Evolutionary conservation across 352 stramenopile species (phyloP), one percentile per base, ranked within the genome.

Genomic region (Globisporangium iwayamae): DNA sequence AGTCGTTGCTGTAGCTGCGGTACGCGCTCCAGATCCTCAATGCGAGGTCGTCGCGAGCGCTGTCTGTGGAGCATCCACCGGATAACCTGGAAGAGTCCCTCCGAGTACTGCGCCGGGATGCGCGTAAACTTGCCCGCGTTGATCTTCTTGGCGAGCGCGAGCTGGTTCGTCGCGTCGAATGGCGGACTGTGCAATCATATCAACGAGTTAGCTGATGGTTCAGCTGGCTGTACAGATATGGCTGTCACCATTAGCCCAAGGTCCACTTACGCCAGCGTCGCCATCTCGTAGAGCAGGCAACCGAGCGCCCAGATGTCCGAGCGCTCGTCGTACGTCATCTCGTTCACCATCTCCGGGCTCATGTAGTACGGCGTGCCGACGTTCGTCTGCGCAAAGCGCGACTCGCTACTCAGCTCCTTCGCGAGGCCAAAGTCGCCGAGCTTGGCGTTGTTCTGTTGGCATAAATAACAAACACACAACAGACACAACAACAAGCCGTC

Each of bases 311-410:
- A 97, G 74, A 97, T 96, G 75, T 97, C 90, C 11, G 88, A 97
- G 32, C 90, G 87, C 67, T 97, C 89, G 67, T 97, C 90, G 74
- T 97, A 97, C 20, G 87, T 93, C 81, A 93, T 95, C 63, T 96
- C 89, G 65, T 96, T 97, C 56, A 97, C 87, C 84, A 96, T 94
- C 68, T 96, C 88, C 1, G 87, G 87, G 48, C 83, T 95, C 90
- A 98, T 97, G 78, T 98, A 98, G 75, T 97, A 97, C 45, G 91
- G 91, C 18, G 91, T 98, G 38, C 91, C 91, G 22, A 98, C 90
- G 52, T 96, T 96, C 14, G 90, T 97, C 65, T 94, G 85, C 45
- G 90, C 90, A 28, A 96, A 96, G 16, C 91, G 89, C 62, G 83
- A 96, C 71, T 96, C 85, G 53, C 87, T 95, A 62, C 78, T 94